phyloP scores from a whole-genome alignment of 495 filamentous ascomycete genomes.

The Aspergillus sclerotiicarbonarius region DNA sequence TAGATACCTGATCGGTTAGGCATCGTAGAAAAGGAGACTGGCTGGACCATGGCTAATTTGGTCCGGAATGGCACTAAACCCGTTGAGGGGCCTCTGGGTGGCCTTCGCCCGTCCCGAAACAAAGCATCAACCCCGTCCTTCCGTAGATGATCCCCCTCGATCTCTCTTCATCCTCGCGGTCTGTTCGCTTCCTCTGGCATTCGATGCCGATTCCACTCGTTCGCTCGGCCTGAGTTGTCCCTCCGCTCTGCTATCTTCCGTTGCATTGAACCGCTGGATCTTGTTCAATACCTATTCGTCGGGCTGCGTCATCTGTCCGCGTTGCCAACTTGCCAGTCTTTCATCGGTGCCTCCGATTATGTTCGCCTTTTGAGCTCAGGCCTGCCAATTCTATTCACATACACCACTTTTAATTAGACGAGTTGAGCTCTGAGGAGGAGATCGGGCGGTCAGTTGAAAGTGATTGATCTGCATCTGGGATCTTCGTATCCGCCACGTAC shows the following conservation, averaged over 20 bases:
- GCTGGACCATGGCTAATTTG: background rate
- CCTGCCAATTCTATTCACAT: background rate
- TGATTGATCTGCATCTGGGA: conserved; percentile 14
- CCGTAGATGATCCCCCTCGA: background rate
- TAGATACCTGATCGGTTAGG: too few species aligned
- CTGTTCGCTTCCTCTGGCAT: conserved; percentile 22
- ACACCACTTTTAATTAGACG: background rate
- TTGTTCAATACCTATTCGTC: background rate
- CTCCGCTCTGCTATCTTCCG: conserved; percentile 5
- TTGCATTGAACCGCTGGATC: conserved; percentile 8
- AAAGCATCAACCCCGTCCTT: background rate
- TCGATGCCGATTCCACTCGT: conserved; percentile 62
- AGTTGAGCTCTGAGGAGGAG: conserved; percentile 1
- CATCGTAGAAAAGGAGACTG: too few species aligned
- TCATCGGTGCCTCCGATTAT: background rate
- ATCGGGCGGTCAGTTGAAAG: conserved; percentile 8
- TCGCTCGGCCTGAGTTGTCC: conserved; percentile 24
- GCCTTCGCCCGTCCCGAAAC: background rate
- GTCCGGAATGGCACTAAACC: background rate
- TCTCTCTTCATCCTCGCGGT: background rate
- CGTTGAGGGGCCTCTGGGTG: background rate
- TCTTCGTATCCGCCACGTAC: conserved; percentile 21
- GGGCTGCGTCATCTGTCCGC: background rate
- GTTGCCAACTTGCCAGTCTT: background rate
- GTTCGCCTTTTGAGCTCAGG: background rate